Percentiles rank a stretch among this genome's conserved stretches.
phyloP scores from a whole-genome alignment of 768 basidiomycete species.

The Naganishia vishniacii region DNA sequence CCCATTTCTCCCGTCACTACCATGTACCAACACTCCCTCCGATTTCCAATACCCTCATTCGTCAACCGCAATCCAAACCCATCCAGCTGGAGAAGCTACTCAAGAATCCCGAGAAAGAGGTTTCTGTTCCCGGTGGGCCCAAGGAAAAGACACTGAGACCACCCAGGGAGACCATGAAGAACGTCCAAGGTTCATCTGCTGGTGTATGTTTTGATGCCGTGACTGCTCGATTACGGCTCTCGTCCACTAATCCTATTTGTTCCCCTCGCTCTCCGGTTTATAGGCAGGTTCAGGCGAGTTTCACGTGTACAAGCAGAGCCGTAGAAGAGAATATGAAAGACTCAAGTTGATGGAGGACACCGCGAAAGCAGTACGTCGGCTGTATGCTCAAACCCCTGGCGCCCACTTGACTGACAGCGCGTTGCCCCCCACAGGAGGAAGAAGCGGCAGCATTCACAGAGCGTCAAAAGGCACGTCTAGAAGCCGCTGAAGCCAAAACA shows the following conservation, averaged over 20 bases:
- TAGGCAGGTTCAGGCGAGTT: conserved; percentile 85
- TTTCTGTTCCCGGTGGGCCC: conserved; percentile 69
- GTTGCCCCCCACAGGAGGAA: conserved; percentile 56
- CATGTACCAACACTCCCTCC: too few relatives aligned
- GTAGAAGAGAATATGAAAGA: conserved; percentile 91
- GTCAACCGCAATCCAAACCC: too few relatives aligned
- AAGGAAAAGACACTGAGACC: conserved; percentile 76
- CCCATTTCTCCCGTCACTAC: too few relatives aligned
- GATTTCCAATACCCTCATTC: too few relatives aligned
- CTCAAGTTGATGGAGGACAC: conserved; percentile 83
- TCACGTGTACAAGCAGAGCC: conserved; percentile 93
- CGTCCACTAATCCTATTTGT: neutral
- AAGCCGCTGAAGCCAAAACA: conserved; percentile 74
- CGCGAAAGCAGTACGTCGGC: conserved; percentile 60
- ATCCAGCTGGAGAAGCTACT: conserved; percentile 85
- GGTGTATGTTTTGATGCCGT: conserved; percentile 53
- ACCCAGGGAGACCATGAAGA: conserved; percentile 85
- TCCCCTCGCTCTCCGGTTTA: neutral
- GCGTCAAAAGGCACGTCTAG: conserved; percentile 66
- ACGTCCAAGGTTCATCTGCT: conserved; percentile 94
- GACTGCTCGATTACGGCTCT: neutral
- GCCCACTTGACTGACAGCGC: neutral
- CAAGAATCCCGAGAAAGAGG: conserved; percentile 79
- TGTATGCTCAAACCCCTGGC: neutral
- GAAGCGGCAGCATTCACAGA: conserved; percentile 68